Percentiles rank a stretch among this genome's conserved stretches.
Evolutionary conservation across 2,329 filamentous ascomycete species (phyloP).

Genomic region (Aureobasidium sp.): DNA sequence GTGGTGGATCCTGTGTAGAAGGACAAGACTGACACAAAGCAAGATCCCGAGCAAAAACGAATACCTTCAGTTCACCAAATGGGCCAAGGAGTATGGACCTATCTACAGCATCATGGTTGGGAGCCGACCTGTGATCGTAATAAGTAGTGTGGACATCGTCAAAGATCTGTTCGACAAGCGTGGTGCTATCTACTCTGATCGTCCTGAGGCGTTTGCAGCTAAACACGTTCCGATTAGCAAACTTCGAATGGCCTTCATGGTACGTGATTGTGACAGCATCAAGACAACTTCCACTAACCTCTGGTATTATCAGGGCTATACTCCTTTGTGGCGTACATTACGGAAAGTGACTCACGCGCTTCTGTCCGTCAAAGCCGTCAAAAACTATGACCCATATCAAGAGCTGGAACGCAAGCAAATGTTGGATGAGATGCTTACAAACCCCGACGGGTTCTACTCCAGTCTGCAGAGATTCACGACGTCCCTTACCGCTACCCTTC

Average conservation of each 20-base stretch:
- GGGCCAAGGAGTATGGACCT: conserved; percentile 22
- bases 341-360: conserved; percentile 36
- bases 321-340: conserved; percentile 24
- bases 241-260: conserved; percentile 19
- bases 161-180: conserved; percentile 26
- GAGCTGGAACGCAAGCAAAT: conserved; percentile 48
- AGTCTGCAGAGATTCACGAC: conserved; percentile 42
- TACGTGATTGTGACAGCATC: background rate
- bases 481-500: conserved; percentile 42
- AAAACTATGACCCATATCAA: conserved; percentile 46
- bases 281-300: background rate
- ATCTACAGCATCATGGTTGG: conserved; percentile 32
- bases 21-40: conserved; percentile 13
- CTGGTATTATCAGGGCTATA: conserved; percentile 1
- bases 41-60: conserved; percentile 29
- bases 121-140: conserved; percentile 31
- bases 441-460: conserved; percentile 34
- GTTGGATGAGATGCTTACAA: conserved; percentile 40
- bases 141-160: conserved; percentile 33
- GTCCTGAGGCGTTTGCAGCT: conserved; percentile 19
- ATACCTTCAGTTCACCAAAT: conserved; percentile 23
- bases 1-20: conserved; percentile 17
- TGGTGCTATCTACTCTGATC: conserved; percentile 18
- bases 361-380: conserved; percentile 37
- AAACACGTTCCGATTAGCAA: conserved; percentile 14